Evolutionary conservation across 202 grass and related monocot genomes (phyloP).

Genomic region (Panicum virgatum): DNA sequence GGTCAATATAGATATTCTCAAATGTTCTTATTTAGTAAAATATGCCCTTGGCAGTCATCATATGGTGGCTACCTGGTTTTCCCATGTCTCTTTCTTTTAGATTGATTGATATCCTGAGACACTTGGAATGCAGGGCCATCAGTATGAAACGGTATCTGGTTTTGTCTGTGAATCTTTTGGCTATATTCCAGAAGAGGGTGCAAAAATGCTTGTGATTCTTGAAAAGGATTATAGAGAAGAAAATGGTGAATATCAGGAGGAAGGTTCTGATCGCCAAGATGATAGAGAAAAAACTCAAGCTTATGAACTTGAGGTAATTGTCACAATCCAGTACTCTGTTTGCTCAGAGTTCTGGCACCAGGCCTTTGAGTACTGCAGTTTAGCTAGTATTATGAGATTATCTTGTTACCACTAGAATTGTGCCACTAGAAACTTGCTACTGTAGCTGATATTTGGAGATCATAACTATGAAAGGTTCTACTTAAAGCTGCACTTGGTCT

Average conservation of each 20-base stretch:
- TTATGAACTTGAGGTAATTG: constrained; percentile 92
- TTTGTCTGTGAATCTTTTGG: constrained; percentile 96
- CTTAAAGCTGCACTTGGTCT: not conserved
- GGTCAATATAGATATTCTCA: constrained; percentile 23
- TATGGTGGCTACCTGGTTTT: constrained; percentile 1
- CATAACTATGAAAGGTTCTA: not conserved
- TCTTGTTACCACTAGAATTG: constrained; percentile 11
- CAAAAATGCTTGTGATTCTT: constrained; percentile 72
- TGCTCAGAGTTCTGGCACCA: not conserved
- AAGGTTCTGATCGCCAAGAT: constrained; percentile 67
- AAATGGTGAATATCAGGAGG: constrained; percentile 60
- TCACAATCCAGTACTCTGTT: not conserved
- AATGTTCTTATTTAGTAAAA: constrained; percentile 5
- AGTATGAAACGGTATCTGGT: constrained; percentile 91
- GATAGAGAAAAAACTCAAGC: constrained; percentile 68
- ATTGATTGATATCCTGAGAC: constrained; percentile 18
- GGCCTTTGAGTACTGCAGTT: not conserved
- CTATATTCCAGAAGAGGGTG: constrained; percentile 92
- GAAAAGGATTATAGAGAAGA: constrained; percentile 72
- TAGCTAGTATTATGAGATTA: constrained; percentile 16
- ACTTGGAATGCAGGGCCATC: constrained; percentile 65
- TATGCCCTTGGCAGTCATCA: not conserved
- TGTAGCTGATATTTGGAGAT: not conserved
- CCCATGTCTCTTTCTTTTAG: constrained; percentile 22
- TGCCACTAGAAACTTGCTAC: not conserved